Percentiles rank a stretch among this genome's conserved stretches.
These are phyloP conservation scores for Eremochloa ophiuroides DNA, from an alignment of 176 grass and related monocot genomes.

Conservation along the genomic window DNA sequence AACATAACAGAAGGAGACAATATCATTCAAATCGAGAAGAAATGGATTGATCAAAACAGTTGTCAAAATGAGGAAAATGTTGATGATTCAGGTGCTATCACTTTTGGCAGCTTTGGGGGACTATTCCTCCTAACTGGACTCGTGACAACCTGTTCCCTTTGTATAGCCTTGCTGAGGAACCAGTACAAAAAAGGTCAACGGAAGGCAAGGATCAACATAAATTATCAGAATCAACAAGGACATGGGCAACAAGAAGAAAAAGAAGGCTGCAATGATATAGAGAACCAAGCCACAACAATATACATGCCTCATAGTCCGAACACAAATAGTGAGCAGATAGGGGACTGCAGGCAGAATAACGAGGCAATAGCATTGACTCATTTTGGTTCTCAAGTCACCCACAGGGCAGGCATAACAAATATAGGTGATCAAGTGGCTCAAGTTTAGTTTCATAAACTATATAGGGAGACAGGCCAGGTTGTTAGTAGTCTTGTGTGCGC, in stretches of 20 bases:
- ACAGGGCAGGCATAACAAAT: background rate
- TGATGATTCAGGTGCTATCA: background rate
- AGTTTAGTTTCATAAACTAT: constrained; percentile 2
- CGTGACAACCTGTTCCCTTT: background rate
- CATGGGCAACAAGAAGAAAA: background rate
- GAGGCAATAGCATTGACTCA: background rate
- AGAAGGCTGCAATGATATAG: background rate
- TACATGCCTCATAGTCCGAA: background rate
- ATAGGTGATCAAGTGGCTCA: background rate
- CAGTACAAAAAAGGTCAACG: background rate
- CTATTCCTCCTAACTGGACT: background rate
- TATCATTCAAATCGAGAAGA: constrained; percentile 38
- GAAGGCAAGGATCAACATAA: background rate
- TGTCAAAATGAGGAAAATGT: background rate
- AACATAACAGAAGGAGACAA: constrained; percentile 43
- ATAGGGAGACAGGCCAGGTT: background rate
- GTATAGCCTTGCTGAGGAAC: background rate
- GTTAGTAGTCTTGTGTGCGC: too few species aligned
- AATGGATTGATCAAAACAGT: constrained; percentile 37
- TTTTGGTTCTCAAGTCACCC: background rate
- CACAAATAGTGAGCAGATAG: background rate
- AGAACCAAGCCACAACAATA: constrained; percentile 6
- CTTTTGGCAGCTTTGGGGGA: background rate
- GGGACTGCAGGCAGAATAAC: background rate
- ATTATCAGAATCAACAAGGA: background rate